Evolutionary conservation across 2,329 filamentous ascomycete genomes (phyloP).

Genomic region (Colletotrichum noveboracense): DNA sequence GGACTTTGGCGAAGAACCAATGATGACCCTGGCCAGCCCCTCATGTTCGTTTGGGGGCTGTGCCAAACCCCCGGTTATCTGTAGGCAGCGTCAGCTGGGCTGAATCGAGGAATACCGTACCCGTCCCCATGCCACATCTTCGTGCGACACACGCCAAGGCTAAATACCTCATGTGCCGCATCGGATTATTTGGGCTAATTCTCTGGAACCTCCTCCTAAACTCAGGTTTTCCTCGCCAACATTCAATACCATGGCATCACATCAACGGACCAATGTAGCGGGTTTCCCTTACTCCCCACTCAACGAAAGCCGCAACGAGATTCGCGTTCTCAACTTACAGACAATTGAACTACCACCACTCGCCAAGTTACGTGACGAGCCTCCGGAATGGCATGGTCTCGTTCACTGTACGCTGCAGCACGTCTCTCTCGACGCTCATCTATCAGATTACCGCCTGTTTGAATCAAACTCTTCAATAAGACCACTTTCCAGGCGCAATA

Average conservation of each 20-base stretch:
- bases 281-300: background rate
- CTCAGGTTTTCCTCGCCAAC: background rate
- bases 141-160: background rate
- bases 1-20: background rate
- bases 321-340: constrained; percentile 6
- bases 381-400: constrained; percentile 6
- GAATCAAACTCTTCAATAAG: background rate
- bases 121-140: background rate
- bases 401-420: constrained; percentile 6
- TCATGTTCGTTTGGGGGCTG: background rate
- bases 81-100: background rate
- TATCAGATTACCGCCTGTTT: background rate
- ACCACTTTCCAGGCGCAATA: background rate
- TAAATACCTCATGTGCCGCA: background rate
- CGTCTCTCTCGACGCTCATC: constrained; percentile 4
- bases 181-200: background rate
- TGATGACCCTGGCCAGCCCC: background rate
- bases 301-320: background rate
- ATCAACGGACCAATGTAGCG: background rate
- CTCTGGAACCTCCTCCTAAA: background rate
- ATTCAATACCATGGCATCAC: background rate
- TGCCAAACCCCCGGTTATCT: background rate
- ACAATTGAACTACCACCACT: constrained; percentile 1
- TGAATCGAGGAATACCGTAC: background rate
- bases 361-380: background rate